These are phyloP conservation scores for Globisporangium ultimum DNA, from an alignment of 352 stramenopile species.

Conservation along the genomic window DNA sequence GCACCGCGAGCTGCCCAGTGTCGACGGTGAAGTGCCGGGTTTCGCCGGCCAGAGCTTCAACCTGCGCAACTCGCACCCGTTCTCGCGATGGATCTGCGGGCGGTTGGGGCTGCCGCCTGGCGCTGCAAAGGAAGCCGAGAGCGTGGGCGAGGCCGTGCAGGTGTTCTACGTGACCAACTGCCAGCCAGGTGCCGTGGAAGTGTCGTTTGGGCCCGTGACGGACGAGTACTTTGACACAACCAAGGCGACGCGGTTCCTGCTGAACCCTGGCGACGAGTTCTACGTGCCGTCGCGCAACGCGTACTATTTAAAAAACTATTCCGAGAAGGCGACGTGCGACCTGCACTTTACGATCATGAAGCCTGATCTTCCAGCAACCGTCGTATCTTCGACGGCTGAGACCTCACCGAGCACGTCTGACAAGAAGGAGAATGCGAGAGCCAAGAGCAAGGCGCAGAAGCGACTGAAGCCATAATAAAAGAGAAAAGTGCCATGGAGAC, in stretches of 20 bases:
- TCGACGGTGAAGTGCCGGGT: conserved; percentile 43
- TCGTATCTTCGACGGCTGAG: conserved; percentile 2
- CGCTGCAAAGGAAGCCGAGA: conserved; percentile 95
- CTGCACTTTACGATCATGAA: conserved; percentile 96
- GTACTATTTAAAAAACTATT: conserved; percentile 97
- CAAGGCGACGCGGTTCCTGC: conserved; percentile 91
- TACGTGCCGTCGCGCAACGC: conserved; percentile 95
- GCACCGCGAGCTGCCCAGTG: conserved; percentile 61
- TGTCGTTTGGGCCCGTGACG: conserved; percentile 61
- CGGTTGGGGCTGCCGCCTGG: conserved; percentile 89
- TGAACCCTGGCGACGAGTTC: conserved; percentile 95
- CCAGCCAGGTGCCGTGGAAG: conserved; percentile 80
- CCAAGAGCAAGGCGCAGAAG: conserved; percentile 13
- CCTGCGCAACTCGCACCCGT: conserved; percentile 54
- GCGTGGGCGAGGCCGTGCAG: conserved; percentile 91
- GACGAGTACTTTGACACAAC: conserved; percentile 86
- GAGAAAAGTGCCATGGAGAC: background rate
- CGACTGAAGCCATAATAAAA: conserved; percentile 8
- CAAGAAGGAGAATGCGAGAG: background rate
- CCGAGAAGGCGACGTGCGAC: conserved; percentile 70
- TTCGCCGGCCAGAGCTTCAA: conserved; percentile 89
- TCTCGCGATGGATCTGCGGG: conserved; percentile 89
- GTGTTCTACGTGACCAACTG: conserved; percentile 93
- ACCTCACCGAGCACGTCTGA: background rate
- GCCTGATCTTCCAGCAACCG: conserved; percentile 26